Conservation (phyloP, 495 filamentous ascomycete species). For the Collariella sp. region DNA sequence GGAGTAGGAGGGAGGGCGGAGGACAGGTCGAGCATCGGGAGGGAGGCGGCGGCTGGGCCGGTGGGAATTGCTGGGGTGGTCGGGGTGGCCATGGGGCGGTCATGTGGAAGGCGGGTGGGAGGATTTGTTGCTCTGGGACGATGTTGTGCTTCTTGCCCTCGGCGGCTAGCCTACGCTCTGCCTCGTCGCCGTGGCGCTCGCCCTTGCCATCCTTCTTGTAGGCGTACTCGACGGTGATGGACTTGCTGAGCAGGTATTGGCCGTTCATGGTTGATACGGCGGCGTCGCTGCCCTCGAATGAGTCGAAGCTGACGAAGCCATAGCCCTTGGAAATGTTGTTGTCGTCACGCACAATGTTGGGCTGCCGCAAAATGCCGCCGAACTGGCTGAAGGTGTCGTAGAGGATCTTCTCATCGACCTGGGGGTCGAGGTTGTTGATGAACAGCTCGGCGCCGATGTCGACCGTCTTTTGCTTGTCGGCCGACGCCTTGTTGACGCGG, state of each 20-base stretch:
- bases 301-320: conserved; percentile 89
- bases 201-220: conserved; percentile 99
- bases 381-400: conserved; percentile 96
- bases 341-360: conserved; percentile 93
- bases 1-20: conserved; percentile 22
- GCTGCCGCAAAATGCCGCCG: conserved; percentile 69
- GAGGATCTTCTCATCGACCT: conserved; percentile 94
- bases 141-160: conserved; percentile 95
- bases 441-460: conserved; percentile 97
- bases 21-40: conserved; percentile 7
- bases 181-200: conserved; percentile 89
- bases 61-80: conserved; percentile 20
- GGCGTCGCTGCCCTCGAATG: conserved; percentile 90
- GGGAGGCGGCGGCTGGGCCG: conserved; percentile 20
- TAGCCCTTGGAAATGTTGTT: conserved; percentile 89
- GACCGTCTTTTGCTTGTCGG: conserved; percentile 92
- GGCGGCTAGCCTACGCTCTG: conserved; percentile 84
- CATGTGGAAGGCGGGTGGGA: conserved; percentile 48
- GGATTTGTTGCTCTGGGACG: conserved; percentile 56
- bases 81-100: conserved; percentile 13
- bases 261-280: conserved; percentile 91
- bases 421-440: conserved; percentile 88
- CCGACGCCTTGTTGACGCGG: conserved; percentile 82
- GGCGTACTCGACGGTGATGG: conserved; percentile 91
- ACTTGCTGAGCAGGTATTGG: conserved; percentile 94